Conservation (phyloP, 1,139 yeast species). For the Saccharomyces uvarum region DNA sequence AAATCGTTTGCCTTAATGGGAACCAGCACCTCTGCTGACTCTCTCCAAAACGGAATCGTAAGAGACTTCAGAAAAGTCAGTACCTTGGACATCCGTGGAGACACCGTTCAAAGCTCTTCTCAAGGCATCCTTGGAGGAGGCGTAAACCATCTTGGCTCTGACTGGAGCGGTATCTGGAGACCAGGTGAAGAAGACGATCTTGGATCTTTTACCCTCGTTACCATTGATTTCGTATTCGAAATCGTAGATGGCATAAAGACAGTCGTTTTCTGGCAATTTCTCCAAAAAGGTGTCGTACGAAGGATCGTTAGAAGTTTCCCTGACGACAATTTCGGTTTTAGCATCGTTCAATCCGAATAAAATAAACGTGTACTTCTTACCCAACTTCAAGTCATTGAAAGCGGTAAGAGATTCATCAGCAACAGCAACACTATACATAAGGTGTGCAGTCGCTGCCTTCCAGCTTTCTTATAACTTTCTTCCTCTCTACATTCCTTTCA, state of each 20-base stretch:
- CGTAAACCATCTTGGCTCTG: conserved; percentile 93
- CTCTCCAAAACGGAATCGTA: conserved; percentile 86
- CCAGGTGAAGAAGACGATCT: conserved; percentile 92
- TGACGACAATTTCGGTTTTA: conserved; percentile 87
- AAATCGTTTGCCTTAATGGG: conserved; percentile 36
- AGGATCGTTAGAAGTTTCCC: conserved; percentile 62
- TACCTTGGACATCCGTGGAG: conserved; percentile 91
- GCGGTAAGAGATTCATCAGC: conserved; percentile 90
- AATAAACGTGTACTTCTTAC: conserved; percentile 79
- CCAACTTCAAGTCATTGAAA: conserved; percentile 91
- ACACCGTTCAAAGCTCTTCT: conserved; percentile 96
- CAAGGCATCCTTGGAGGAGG: conserved; percentile 93
- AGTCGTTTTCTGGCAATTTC: conserved; percentile 88
- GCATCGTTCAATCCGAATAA: conserved; percentile 72
- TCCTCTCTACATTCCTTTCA: neutral
- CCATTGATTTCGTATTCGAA: conserved; percentile 85
- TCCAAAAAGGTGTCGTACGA: conserved; percentile 80
- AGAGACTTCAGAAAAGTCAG: conserved; percentile 94
- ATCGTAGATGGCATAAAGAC: conserved; percentile 94
- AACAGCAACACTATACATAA: conserved; percentile 67
- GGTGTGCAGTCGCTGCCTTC: neutral
- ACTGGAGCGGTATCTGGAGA: conserved; percentile 96
- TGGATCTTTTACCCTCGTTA: conserved; percentile 93
- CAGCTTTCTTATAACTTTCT: neutral
- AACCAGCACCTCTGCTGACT: conserved; percentile 76